Evolutionary conservation across 257 asterid species (phyloP).

Genomic region (Petunia axillaris): DNA sequence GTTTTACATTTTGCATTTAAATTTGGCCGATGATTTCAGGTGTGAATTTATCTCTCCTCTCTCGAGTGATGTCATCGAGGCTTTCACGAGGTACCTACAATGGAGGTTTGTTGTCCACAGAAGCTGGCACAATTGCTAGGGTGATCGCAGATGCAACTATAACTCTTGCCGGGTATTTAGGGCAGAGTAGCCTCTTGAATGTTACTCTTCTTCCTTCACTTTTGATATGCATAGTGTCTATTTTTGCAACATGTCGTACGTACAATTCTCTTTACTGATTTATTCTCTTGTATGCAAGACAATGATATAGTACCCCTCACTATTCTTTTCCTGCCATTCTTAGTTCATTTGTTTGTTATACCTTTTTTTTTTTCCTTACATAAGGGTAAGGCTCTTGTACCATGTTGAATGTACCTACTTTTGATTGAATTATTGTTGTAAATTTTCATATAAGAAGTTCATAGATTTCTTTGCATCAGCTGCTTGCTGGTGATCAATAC

Average conservation of each 20-base stretch:
- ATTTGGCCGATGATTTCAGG: constrained; percentile 41
- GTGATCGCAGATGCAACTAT: constrained; percentile 91
- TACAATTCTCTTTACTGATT: constrained; percentile 75
- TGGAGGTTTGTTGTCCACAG: constrained; percentile 87
- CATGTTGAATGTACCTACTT: neutral
- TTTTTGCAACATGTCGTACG: constrained; percentile 80
- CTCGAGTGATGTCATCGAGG: constrained; percentile 93
- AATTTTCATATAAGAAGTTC: neutral
- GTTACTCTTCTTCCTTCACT: constrained; percentile 81
- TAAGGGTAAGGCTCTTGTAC: neutral
- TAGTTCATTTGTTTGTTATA: neutral
- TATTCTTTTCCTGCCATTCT: neutral
- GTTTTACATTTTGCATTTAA: neutral
- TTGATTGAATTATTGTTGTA: neutral
- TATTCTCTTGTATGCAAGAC: neutral
- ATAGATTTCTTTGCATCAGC: neutral
- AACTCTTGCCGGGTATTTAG: constrained; percentile 80
- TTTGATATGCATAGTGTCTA: constrained; percentile 69
- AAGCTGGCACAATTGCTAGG: constrained; percentile 92
- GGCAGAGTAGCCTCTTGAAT: constrained; percentile 69
- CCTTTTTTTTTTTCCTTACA: neutral
- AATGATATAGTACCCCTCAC: neutral
- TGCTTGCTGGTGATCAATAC: neutral
- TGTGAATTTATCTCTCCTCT: constrained; percentile 81
- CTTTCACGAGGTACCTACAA: constrained; percentile 94